Conservation (phyloP, 2,329 filamentous ascomycete genomes). For the Stemphylium lycopersici region DNA sequence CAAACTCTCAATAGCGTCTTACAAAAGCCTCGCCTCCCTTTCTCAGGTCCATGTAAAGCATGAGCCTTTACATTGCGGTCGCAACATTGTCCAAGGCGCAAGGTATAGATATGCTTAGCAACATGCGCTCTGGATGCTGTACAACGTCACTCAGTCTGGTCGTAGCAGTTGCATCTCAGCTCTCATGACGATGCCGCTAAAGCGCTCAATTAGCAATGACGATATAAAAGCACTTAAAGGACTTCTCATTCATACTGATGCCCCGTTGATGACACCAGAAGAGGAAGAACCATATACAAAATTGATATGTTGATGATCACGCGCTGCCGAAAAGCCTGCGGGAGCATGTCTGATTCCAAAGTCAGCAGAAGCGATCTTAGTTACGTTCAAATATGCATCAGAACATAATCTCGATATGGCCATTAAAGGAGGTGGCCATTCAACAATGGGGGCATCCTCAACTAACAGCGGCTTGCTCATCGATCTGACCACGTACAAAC, state of each 20-base stretch:
- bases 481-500: constrained; percentile 14
- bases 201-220: too few relatives aligned
- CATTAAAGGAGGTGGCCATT: constrained; percentile 15
- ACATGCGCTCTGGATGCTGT: too few relatives aligned
- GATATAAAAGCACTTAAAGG: too few relatives aligned
- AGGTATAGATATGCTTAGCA: too few relatives aligned
- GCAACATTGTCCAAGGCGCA: too few relatives aligned
- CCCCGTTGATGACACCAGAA: constrained; percentile 6
- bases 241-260: not conserved
- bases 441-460: constrained; percentile 15
- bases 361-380: constrained; percentile 9
- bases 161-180: too few relatives aligned
- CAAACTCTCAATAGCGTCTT: too few relatives aligned
- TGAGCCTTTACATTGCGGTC: too few relatives aligned
- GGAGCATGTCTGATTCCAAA: constrained; percentile 12
- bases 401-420: constrained; percentile 13
- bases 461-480: constrained; percentile 14
- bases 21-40: too few relatives aligned
- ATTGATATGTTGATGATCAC: constrained; percentile 13
- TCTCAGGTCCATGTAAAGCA: too few relatives aligned
- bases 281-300: constrained; percentile 8
- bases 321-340: constrained; percentile 11
- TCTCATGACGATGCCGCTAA: too few relatives aligned
- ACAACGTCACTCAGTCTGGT: not conserved
- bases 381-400: constrained; percentile 12